Conservation (phyloP, 768 basidiomycete species). For the Hebeloma cylindrosporum region DNA sequence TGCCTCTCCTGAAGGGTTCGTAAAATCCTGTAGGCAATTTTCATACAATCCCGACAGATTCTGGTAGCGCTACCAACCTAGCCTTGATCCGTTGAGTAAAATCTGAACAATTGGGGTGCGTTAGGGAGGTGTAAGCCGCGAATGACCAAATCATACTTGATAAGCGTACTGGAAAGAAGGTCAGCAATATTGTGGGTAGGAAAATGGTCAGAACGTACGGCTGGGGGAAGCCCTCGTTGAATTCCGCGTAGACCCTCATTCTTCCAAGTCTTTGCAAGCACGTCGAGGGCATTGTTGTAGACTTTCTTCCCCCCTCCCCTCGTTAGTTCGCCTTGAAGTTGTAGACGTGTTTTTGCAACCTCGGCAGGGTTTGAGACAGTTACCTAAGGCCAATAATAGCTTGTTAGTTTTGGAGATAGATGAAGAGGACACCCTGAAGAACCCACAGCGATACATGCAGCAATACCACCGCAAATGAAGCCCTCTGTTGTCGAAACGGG, state of each 20-base stretch:
- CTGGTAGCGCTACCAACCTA: slow-evolving; percentile 50
- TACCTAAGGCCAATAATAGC: slow-evolving; percentile 46
- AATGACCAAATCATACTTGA: slow-evolving; percentile 56
- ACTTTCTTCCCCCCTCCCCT: slow-evolving; percentile 71
- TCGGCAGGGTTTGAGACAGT: slow-evolving; percentile 79
- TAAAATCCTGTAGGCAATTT: slow-evolving; percentile 71
- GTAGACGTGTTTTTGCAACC: slow-evolving; percentile 92
- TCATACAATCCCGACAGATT: background rate
- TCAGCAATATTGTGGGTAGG: background rate
- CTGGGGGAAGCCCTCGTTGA: slow-evolving; percentile 88
- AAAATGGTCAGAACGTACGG: slow-evolving; percentile 59
- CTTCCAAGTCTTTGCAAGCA: slow-evolving; percentile 80
- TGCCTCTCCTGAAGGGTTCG: slow-evolving; percentile 76
- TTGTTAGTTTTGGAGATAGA: slow-evolving; percentile 10
- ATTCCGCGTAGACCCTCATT: slow-evolving; percentile 91
- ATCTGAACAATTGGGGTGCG: slow-evolving; percentile 58
- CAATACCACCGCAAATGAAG: slow-evolving; percentile 87
- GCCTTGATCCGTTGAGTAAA: slow-evolving; percentile 85
- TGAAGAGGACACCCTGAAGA: slow-evolving; percentile 3
- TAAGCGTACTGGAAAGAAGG: slow-evolving; percentile 69
- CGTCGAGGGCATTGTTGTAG: slow-evolving; percentile 88
- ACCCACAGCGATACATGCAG: slow-evolving; percentile 87
- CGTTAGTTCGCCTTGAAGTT: slow-evolving; percentile 93
- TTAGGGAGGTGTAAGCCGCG: slow-evolving; percentile 6
- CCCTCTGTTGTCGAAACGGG: slow-evolving; percentile 70